Base-by-base conservation (phyloP, 495 filamentous ascomycete species). In the Neurospora sp. region DNA sequence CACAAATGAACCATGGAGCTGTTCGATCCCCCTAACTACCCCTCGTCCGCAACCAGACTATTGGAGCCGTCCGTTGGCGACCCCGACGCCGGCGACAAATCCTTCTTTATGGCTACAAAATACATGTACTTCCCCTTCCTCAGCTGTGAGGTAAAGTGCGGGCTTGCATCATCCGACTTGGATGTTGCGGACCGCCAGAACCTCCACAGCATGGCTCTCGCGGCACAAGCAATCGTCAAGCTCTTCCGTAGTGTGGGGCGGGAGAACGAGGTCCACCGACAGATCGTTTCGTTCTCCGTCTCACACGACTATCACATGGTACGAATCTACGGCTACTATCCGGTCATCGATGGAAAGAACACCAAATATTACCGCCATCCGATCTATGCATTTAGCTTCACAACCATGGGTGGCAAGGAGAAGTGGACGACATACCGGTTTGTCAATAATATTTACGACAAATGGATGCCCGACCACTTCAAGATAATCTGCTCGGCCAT, bases 241-340 rank as follows among this genome's bases (percentile, higher is more conserved):
- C 80, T 85, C 61, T 80, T 77, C 61, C 69, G 72, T 42, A 4
- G 31, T 6, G 79, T 82, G 3, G 74, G 78, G 22, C 82, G 80
- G 40, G 73, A 82, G 74, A 69, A 78, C 35, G 81, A 85, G 75
- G 72, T 85, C 42, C 42, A 85, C 72, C 78, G 76, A 68, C 72
- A 83, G 74, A 82, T 84, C 40, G 77, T 85, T 71, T 78, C 79
- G 42, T 87, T 87, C 80, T 87, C 83, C 3, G 78, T 88, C 72
- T 87, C 83, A 35, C 82, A 86, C 75, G 76, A 87, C 74, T 70
- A 83, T 42, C 27, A 27, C 2, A 14, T 7, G 5, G 80, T 85
- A 31, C 73, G 78, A 27, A 83, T 87, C 27, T 81, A 82, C 39
- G 80, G 81, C 39, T 72, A 83, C 74, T 84, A 84, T 59, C 73